Base-by-base conservation (phyloP, 371 early-diverging fungal genomes). In the Capillidium rhysosporum region DNA sequence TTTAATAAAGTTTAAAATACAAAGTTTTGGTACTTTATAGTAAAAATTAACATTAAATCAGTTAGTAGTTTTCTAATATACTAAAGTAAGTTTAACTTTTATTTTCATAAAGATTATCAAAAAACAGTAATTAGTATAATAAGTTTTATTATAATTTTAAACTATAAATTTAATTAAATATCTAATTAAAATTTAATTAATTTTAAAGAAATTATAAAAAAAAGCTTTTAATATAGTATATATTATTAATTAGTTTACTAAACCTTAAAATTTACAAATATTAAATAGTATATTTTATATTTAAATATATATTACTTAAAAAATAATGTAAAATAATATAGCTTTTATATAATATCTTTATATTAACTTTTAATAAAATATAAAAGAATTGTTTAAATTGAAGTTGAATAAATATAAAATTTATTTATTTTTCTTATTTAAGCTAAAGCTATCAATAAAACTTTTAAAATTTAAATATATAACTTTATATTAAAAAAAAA, bases 251-350 rank as follows among this genome's bases (percentile, higher is more conserved):
- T 65, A 49, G 87, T 87, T 0, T 59, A 76, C 4, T 52, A 73
- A 30, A 57, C 86, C 2, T 58, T 82, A 24, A 62, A 63, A 23
- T 93, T 89, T 58, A 85, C 92, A 61, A 93, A 93, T 59, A 69
- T 92, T 62, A 89, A 90, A 1, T 90, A 92, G 61, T 89, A 92
- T 63, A 63, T 90, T 5, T 73, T 85, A 8, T 83, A 89, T 7
- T 69, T 92, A 73, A 73, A 72, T 89, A 89, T 55, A 63, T 90
- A n/a, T 67, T 94, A 16, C 95, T 94, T 1, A 59, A 59, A 9
- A 92, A 95, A 64, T 95, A 90, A 79, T 84, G 84, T 25, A 59
- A 70, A 3, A 85, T 88, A 0, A 76, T 95, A 79, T 68, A 72
- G 16, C 75, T 75, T 0, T 66, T 95, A 23, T 90, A 91, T 61